Evolutionary conservation across 805 yeast species (phyloP).

Genomic region (Candida hispaniensis): DNA sequence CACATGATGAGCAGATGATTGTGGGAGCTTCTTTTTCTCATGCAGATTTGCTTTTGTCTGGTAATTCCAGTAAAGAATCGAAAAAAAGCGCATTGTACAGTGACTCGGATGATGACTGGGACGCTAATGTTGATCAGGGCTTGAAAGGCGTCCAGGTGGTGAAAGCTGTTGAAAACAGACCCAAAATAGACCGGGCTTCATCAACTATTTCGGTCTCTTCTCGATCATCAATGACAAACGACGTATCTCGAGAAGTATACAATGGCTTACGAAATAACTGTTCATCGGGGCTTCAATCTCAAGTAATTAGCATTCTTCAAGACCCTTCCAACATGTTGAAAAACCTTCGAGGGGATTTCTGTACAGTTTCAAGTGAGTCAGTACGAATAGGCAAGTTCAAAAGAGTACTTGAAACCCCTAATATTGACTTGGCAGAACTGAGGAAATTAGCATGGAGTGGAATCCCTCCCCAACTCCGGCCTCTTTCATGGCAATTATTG

Average conservation of each 20-base stretch:
- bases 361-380: conserved; percentile 4
- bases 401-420: conserved; percentile 41
- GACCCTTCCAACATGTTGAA: conserved; percentile 10
- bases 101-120: conserved; percentile 90
- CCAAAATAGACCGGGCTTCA: too few relatives aligned
- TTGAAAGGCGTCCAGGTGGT: conserved; percentile 17
- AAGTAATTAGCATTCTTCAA: conserved; percentile 7
- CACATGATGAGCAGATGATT: conserved; percentile 9
- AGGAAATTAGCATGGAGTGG: conserved; percentile 90
- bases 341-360: conserved; percentile 1
- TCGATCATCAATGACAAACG: too few relatives aligned
- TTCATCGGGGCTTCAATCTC: conserved; percentile 7
- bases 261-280: conserved; percentile 11
- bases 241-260: conserved; percentile 1
- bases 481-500: conserved; percentile 79
- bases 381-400: conserved; percentile 36
- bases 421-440: conserved; percentile 57
- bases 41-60: conserved; percentile 2
- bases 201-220: too few relatives aligned
- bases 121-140: conserved; percentile 49
- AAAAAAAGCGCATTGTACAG: conserved; percentile 33
- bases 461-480: conserved; percentile 68
- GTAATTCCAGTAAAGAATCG: conserved; percentile 11
- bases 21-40: conserved; percentile 8
- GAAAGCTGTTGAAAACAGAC: conserved; percentile 18